Base-by-base conservation (phyloP, 805 yeast species). In the Ogataea dorogensis region DNA sequence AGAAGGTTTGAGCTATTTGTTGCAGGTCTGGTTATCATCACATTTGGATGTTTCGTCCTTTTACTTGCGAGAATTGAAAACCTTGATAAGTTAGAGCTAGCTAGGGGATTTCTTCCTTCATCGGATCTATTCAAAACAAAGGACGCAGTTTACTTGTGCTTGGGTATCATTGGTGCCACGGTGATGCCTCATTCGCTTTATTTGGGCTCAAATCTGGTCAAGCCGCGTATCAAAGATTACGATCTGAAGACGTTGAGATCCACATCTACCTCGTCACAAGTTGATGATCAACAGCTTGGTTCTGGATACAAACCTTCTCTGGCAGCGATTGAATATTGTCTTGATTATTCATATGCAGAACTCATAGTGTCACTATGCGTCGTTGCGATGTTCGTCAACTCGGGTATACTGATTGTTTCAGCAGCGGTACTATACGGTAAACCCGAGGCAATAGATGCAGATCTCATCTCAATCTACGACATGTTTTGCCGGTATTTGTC, bases 121-220 rank as follows among this genome's bases (percentile, higher is more conserved):
- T 71, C 77, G 8, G 61, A 55, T n/a, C 70, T 77, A 35, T 67
- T 77, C 37, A 61, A 67, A 17, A 79, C 78, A 49, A 76, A 72
- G 52, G 71, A 74, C 52, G 93, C 95, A 0, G 61, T 85, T 18
- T 87, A 80, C 53, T 64, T 86, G 14, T 77, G 91, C 16, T 68
- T 89, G 47, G 96, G 95, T 17, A 85, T 88, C 31, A 67, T 87
- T 36, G 96, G 96, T 16, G 96, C 96, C 8, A 88, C 96, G 0
- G 96, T 88, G 16, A 88, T 88, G 96, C 96, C 96, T 2, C 96
- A 88, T 54, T 80, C 89, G 1, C 64, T 88, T 32, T 86, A 83
- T 51, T 64, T 88, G 38, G 96, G 96, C 1, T 82, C 93, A 0
- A 91, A 93, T 5, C 65, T 88, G 32, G 96, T 87, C 5, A 94